Percentiles rank a stretch among this genome's conserved stretches.
Conservation (phyloP, 345 rosid species). For the Populus ilicifolia region DNA sequence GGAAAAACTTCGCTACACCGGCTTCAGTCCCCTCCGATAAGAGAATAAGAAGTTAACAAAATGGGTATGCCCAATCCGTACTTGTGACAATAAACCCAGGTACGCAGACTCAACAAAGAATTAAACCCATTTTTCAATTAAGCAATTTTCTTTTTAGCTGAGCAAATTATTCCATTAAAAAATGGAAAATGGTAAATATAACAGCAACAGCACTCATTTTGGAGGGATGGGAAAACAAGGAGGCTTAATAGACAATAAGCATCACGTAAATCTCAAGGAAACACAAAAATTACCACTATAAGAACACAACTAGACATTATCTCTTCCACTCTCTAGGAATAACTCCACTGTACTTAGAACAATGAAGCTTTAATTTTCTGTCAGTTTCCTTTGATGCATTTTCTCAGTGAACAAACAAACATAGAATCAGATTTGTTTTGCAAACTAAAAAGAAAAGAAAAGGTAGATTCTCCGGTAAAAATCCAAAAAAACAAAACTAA, state of each 20-base stretch:
- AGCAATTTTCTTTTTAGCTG: neutral
- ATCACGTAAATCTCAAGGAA: neutral
- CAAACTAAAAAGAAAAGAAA: neutral
- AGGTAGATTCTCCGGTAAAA: neutral
- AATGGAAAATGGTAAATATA: neutral
- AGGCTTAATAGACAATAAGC: neutral
- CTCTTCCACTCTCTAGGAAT: neutral
- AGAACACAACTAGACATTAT: neutral
- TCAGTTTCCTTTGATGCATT: slow-evolving; percentile 6
- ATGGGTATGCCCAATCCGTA: slow-evolving; percentile 20
- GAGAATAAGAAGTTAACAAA: neutral
- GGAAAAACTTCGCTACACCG: neutral
- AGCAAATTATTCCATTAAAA: neutral
- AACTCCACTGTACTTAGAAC: neutral
- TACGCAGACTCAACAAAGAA: neutral
- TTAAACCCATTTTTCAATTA: neutral
- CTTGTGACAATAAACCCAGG: slow-evolving; percentile 17
- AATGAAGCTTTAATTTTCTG: neutral
- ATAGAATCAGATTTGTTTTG: neutral
- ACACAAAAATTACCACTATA: neutral
- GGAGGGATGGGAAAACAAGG: neutral
- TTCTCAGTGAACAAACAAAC: slow-evolving; percentile 11
- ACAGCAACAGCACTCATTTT: neutral
- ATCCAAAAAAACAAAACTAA: neutral
- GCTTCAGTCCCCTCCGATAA: neutral